Base-by-base conservation (phyloP, 257 asterid species). In the Solanum sitiens region DNA sequence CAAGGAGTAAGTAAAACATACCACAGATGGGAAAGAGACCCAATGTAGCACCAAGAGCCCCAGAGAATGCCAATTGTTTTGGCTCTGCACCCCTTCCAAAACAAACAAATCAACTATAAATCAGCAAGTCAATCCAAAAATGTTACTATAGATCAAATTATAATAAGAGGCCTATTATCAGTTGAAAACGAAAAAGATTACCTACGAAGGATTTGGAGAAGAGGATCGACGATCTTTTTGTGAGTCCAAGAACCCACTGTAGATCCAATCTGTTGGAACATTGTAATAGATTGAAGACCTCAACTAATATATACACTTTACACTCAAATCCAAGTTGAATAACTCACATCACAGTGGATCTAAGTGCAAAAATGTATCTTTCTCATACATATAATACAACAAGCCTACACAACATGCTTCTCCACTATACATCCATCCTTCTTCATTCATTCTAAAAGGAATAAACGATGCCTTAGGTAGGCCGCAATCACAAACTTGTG, bases 11-110 rank as follows among this genome's bases (percentile, higher is more conserved):
- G 15, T 9, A 83, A 11, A 76, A 70, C 89, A 87, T 93, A 97
- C 99, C 99, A 72, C 94, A 90, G 83, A 97, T 97, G 86, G 99
- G 99, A 89, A 97, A 95, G 68, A 95, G 47, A 88, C 98, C 99
- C 75, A 97, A 77, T 30, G 98, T 95, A 85, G 93, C 87, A 33
- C 99, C 99, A 84, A 97, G 91, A 72, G 99, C 98, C 33, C 91
- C 95, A 15, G 99, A 97, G 90, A 97, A 94, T 3, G 99, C 98
- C 90, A 97, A 90, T 88, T 95, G 96, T 94, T 91, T 95, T 12
- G 99, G 99, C 87, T 95, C 99, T 53, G 96, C 90, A 89, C 99
- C 99, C 93, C 99, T 97, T 53, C 21, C 7, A 86, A 87, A 88
- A 53, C 63, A 53, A 53, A 16, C 68, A 74, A 47, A 88, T 25